Percentiles rank a stretch among this genome's conserved stretches.
phyloP scores from a whole-genome alignment of 345 rosid species.

The Syzygium aromaticum region DNA sequence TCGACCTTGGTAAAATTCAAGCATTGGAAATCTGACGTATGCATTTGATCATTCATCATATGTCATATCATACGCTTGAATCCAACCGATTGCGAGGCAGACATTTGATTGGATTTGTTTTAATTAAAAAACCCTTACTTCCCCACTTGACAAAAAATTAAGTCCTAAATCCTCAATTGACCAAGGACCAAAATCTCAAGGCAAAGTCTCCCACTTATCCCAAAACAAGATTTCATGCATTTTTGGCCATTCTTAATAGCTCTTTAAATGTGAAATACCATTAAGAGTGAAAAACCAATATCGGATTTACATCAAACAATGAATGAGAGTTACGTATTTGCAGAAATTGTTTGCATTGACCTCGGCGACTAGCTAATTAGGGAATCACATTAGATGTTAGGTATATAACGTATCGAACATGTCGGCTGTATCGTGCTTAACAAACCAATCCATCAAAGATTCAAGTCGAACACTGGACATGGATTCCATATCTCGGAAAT shows the following conservation, averaged over 20 bases:
- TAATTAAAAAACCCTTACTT: background rate
- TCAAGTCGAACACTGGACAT: rapidly evolving
- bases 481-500: rapidly evolving
- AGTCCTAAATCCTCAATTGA: background rate
- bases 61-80: background rate
- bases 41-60: background rate
- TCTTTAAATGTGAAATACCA: background rate
- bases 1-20: background rate
- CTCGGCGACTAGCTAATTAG: background rate
- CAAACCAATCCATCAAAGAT: background rate
- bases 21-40: background rate
- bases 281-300: background rate
- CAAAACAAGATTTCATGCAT: background rate
- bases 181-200: background rate
- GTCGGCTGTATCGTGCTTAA: background rate
- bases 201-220: background rate
- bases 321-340: too few species aligned
- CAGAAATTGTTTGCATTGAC: background rate
- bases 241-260: background rate
- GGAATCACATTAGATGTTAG: background rate
- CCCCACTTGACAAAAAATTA: background rate
- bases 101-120: background rate
- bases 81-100: background rate
- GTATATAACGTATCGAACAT: background rate
- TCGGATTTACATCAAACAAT: too few species aligned